Evolutionary conservation across 73 alveolate genomes (phyloP), one percentile per base, ranked within the genome.

Genomic region (Paramecium sonneborni): DNA sequence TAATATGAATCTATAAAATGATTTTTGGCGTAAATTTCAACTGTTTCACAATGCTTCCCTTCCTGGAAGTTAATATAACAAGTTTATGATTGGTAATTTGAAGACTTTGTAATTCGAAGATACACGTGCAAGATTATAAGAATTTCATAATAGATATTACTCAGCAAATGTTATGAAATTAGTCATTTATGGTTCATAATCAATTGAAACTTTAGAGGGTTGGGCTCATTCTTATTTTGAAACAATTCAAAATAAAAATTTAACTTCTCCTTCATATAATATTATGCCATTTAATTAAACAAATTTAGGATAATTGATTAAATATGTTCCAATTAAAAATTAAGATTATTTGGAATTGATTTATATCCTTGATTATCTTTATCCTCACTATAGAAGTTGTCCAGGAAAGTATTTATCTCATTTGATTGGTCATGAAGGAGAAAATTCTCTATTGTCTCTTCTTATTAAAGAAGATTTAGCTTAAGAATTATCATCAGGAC

Each of bases 161-260:
- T 92, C 99, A n/a, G 92, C 99, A 58, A 97, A 98, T 85, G 93
- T 96, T 21, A 98, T 98, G 99, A 76, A 91, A 85, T 93, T 98
- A 44, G 94, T 95, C 26, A 93, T 98, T 56, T 95, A 95, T 85
- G 93, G 97, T 15, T 96, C 93, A 82, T 85, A 95, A 43, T 93
- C 90, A 41, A 28, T 98, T 35, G 96, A 92, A 23, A 92, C 90
- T 10, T 82, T 97, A 38, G 98, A 94, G 55, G 88, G 85, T 39
- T 82, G 92, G 93, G 97, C 94, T 8, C 90, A 58, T 15, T 88
- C 87, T 35, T 70, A 90, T 52, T 98, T 98, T 93, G 52, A 92
- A 12, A 88, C 38, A 26, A 93, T 98, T 15, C 96, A 96, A 37
- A 97, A 98, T 85, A 94, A 95, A 70, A 76, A 95, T 93, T 12